phyloP scores from a whole-genome alignment of 2,329 filamentous ascomycete genomes.

The Cladophialophora immunda region DNA sequence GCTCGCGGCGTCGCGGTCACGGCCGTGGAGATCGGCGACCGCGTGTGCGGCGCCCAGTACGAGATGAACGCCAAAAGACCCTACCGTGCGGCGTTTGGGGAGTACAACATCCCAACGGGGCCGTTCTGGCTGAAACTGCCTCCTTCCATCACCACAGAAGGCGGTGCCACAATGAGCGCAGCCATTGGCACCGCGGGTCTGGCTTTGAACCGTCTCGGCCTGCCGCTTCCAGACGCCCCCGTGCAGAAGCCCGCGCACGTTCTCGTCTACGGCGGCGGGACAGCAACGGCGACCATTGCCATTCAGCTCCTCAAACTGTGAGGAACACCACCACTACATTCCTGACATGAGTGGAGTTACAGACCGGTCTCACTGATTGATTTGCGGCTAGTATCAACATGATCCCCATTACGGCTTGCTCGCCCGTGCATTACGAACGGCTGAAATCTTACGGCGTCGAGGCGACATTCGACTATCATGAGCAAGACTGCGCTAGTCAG shows the following conservation, averaged over 20 bases:
- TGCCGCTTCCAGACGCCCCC: constrained; percentile 26
- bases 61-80: constrained; percentile 33
- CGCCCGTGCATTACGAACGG: constrained; percentile 14
- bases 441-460: constrained; percentile 17
- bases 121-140: constrained; percentile 31
- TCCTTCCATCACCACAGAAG: constrained; percentile 18
- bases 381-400: not conserved
- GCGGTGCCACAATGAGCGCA: constrained; percentile 17
- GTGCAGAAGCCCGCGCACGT: constrained; percentile 32
- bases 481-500: not conserved
- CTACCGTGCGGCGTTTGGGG: constrained; percentile 30
- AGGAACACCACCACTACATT: constrained; percentile 26
- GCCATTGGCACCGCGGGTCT: constrained; percentile 31
- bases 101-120: constrained; percentile 25
- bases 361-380: not conserved
- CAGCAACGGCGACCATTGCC: constrained; percentile 36
- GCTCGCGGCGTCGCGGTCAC: constrained; percentile 32
- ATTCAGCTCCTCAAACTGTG: constrained; percentile 43
- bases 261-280: constrained; percentile 34
- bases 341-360: not conserved
- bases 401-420: constrained; percentile 14
- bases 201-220: constrained; percentile 23
- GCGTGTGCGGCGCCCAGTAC: constrained; percentile 31
- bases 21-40: constrained; percentile 30
- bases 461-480: not conserved